phyloP scores from a whole-genome alignment of 2,329 filamentous ascomycete species.

The Verticillium tricorpus region DNA sequence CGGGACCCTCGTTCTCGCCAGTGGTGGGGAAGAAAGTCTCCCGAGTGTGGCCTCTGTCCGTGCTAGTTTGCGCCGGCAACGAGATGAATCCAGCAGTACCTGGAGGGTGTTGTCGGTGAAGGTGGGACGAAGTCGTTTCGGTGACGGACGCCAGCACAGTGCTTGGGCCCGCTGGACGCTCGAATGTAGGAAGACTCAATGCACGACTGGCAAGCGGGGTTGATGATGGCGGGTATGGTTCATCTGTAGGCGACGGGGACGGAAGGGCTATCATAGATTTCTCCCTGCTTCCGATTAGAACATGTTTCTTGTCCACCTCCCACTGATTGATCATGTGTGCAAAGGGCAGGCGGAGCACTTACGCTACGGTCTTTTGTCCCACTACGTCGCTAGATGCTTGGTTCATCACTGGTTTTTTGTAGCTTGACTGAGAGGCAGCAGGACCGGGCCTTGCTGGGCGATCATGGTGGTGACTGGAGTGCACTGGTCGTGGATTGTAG shows the following conservation, averaged over 20 bases:
- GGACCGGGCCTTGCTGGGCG: not conserved
- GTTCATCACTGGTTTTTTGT: not conserved
- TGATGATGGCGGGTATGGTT: conserved; percentile 41
- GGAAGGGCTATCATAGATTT: conserved; percentile 39
- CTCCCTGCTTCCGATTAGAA: not conserved
- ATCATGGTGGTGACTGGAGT: not conserved
- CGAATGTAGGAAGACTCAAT: not conserved
- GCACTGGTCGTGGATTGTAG: not conserved
- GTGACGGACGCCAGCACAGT: not conserved
- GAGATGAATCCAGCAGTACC: not conserved
- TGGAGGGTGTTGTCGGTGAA: not conserved
- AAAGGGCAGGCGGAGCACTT: not conserved
- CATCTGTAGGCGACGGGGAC: conserved; percentile 60
- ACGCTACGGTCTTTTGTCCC: not conserved
- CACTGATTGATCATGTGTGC: not conserved
- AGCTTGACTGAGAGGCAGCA: not conserved
- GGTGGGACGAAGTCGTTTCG: not conserved
- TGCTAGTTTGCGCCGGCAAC: not conserved
- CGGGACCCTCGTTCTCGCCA: not conserved
- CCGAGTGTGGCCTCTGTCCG: not conserved
- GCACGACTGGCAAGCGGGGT: not conserved
- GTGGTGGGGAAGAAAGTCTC: not conserved
- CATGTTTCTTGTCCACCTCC: not conserved
- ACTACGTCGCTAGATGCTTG: not conserved
- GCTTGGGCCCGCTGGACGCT: not conserved